phyloP scores from a whole-genome alignment of 108 stramenopile species.

The Fragilaria crotonensis region DNA sequence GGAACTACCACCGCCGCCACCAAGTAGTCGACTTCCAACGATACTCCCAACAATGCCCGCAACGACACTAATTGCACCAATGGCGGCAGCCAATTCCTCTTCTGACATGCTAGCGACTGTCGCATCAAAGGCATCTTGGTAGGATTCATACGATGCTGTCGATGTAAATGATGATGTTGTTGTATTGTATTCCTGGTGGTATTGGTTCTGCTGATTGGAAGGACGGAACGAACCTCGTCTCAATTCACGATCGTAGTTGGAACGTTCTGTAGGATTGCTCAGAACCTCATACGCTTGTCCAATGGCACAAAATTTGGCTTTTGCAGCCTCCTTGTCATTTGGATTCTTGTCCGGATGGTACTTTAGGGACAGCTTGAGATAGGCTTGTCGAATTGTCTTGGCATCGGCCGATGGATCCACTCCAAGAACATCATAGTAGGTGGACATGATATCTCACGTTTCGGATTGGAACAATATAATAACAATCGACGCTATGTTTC shows the following conservation, averaged over 20 bases:
- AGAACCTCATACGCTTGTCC: conserved; percentile 76
- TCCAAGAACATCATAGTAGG: conserved; percentile 62
- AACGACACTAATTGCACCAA: conserved; percentile 45
- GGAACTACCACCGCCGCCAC: conserved; percentile 13
- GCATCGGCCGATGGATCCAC: conserved; percentile 36
- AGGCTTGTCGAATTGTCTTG: conserved; percentile 60
- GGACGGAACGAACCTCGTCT: conserved; percentile 12
- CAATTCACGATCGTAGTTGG: conserved; percentile 54
- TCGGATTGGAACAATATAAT: too few relatives aligned
- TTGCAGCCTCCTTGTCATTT: conserved; percentile 42
- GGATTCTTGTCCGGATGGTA: conserved; percentile 81
- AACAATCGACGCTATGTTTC: too few relatives aligned
- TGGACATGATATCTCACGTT: too few relatives aligned
- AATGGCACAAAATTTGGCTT: conserved; percentile 66
- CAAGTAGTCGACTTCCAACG: conserved; percentile 22
- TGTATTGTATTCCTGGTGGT: not conserved
- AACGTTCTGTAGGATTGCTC: conserved; percentile 40
- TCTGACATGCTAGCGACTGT: conserved; percentile 63
- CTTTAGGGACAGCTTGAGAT: conserved; percentile 52
- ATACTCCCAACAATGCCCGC: conserved; percentile 52
- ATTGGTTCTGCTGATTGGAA: not conserved
- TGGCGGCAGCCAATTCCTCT: conserved; percentile 50
- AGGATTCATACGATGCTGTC: conserved; percentile 55
- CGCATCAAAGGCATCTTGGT: conserved; percentile 53
- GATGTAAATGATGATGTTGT: too few relatives aligned